A percentile compares a stretch with the other conserved stretches of the same genome.
Evolutionary conservation across 73 alveolate species (phyloP).

Genomic region (Uronychia setigera): DNA sequence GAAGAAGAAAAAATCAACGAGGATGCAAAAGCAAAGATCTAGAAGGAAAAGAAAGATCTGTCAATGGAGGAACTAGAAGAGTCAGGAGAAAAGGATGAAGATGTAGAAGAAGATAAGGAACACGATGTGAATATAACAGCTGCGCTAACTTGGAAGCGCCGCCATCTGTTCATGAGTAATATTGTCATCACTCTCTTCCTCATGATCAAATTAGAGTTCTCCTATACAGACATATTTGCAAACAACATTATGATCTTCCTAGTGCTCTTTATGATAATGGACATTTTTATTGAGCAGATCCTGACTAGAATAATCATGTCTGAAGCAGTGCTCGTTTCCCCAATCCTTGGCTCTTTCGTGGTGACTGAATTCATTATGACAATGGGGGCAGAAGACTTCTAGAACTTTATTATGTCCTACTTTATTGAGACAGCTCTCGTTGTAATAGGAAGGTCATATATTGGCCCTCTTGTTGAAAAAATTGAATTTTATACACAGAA

Average conservation of each 20-base stretch:
- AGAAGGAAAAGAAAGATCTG: conserved; percentile 25
- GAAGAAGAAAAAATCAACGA: conserved; percentile 49
- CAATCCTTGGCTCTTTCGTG: conserved; percentile 61
- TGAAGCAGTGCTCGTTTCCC: conserved; percentile 67
- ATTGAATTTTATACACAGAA: conserved; percentile 53
- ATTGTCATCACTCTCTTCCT: conserved; percentile 40
- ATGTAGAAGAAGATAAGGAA: conserved; percentile 36
- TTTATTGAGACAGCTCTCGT: conserved; percentile 55
- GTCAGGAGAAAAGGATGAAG: conserved; percentile 45
- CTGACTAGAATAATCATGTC: conserved; percentile 63
- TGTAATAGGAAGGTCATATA: conserved; percentile 56
- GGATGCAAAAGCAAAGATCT: conserved; percentile 11
- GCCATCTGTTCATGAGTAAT: conserved; percentile 53
- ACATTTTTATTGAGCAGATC: conserved; percentile 47
- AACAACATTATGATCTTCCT: conserved; percentile 50
- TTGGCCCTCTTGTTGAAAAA: conserved; percentile 71
- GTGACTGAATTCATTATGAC: conserved; percentile 63
- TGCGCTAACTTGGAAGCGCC: conserved; percentile 60
- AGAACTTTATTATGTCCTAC: conserved; percentile 58
- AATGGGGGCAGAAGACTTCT: conserved; percentile 74
- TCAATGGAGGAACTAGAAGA: conserved; percentile 44
- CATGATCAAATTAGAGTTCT: conserved; percentile 62
- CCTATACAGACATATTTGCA: conserved; percentile 57
- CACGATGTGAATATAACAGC: conserved; percentile 36
- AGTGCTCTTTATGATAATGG: conserved; percentile 27